These are phyloP conservation scores for Puccinia horiana DNA, from an alignment of 1,284 basidiomycete species.

Conservation along the genomic window DNA sequence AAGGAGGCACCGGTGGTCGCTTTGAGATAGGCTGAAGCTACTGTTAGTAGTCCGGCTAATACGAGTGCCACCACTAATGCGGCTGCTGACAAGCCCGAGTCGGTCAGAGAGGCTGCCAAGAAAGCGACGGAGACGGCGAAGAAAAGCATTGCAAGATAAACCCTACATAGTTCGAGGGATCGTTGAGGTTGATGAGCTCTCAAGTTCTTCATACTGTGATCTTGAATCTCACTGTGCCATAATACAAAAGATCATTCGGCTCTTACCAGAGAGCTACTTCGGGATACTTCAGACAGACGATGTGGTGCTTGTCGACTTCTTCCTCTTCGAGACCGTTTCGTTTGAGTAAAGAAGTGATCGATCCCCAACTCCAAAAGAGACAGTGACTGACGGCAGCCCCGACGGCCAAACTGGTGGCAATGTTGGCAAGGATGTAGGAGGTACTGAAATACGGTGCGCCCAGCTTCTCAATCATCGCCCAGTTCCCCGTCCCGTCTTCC, in stretches of 20 bases:
- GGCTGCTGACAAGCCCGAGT: conserved; percentile 28
- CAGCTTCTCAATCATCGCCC: conserved; percentile 31
- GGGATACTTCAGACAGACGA: conserved; percentile 40
- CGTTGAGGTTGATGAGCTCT: not conserved
- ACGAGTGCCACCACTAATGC: conserved; percentile 37
- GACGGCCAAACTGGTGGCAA: conserved; percentile 45
- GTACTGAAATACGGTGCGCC: conserved; percentile 41
- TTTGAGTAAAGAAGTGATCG: conserved; percentile 19
- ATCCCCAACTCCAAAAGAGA: conserved; percentile 35
- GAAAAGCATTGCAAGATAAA: conserved; percentile 35
- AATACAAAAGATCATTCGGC: not conserved
- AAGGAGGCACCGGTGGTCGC: conserved; percentile 41
- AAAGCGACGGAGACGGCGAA: conserved; percentile 42
- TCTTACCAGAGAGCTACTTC: conserved; percentile 44
- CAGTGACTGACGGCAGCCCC: conserved; percentile 48
- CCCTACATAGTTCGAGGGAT: not conserved
- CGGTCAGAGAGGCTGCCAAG: conserved; percentile 32
- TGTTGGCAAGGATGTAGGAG: conserved; percentile 34
- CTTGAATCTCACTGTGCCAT: too few species aligned
- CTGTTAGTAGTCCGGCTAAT: conserved; percentile 26
- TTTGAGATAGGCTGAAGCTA: conserved; percentile 42
- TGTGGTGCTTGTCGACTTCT: conserved; percentile 38
- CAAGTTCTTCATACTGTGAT: not conserved
- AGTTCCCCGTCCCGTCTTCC: conserved; percentile 38
- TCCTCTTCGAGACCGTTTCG: conserved; percentile 12